Evolutionary conservation across 176 grass and related monocot species (phyloP), one percentile per base, ranked within the genome.

Genomic region (Carex myosuroides): DNA sequence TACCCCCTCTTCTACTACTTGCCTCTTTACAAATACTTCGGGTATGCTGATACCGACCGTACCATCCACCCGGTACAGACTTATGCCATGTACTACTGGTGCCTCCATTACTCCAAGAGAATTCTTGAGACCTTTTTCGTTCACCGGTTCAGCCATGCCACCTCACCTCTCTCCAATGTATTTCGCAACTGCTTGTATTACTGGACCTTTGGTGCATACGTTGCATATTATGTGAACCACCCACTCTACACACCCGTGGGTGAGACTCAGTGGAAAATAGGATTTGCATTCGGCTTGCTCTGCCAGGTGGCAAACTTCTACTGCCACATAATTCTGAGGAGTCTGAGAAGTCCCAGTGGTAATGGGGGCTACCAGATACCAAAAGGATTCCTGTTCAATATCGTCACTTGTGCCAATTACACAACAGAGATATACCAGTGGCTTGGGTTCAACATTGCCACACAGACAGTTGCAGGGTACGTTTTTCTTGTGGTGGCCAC

Each of bases 351-450:
- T 65, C 96, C 93, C 1, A 82, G 81, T 1, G 93, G 96, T 35
- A 88, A 62, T 14, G 96, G 96, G 17, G 96, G 96, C 2, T 99
- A 95, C 68, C 96, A 95, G 87, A 99, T 99, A 71, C 96, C 96
- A 21, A 84, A 61, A 22, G 96, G 96, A 0, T 99, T 99, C 82
- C 79, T 99, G 87, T 99, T 99, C 85, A 95, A 99, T 87, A 92
- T 95, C 1, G 96, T 95, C 85, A 99, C 96, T 0, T 99, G 96
- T 2, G 96, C 96, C 2, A 99, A 99, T 72, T 99, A 99, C 79
- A 99, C 93, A 6, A 99, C 96, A 0, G 96, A 99, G 86, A 99
- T 99, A 87, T 99, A 99, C 87, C 93, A 99, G 58, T 99, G 96
- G 96, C 35, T 99, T 0, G 93, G 96, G 1, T 99, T 99, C 85